phyloP scores from a whole-genome alignment of 1,284 basidiomycete species.

The Marasmius tenuissimus region DNA sequence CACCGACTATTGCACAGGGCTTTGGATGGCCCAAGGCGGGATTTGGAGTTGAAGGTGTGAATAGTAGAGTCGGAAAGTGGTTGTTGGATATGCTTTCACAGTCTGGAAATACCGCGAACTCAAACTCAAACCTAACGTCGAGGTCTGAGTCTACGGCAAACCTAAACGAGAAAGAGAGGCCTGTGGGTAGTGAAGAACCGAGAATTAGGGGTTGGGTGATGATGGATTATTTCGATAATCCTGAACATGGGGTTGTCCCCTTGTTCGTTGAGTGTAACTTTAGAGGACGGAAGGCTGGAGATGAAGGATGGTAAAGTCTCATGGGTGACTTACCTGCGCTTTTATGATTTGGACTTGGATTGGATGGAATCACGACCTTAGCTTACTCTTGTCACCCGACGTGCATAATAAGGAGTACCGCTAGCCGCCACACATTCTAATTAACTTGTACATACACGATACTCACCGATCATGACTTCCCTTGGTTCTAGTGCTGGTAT shows the following conservation, averaged over 20 bases:
- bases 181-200: conserved; percentile 24
- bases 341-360: too few relatives aligned
- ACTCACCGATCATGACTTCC: too few relatives aligned
- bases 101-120: not conserved
- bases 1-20: conserved; percentile 73
- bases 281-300: conserved; percentile 44
- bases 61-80: conserved; percentile 71
- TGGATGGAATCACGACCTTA: too few relatives aligned
- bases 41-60: conserved; percentile 81
- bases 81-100: conserved; percentile 51
- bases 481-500: too few relatives aligned
- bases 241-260: conserved; percentile 53
- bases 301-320: conserved; percentile 50
- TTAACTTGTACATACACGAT: too few relatives aligned
- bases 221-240: conserved; percentile 69
- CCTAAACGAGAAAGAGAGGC: conserved; percentile 20
- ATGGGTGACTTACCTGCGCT: too few relatives aligned
- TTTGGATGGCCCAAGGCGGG: conserved; percentile 76
- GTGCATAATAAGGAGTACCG: too few relatives aligned
- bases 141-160: conserved; percentile 3
- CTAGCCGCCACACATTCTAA: too few relatives aligned
- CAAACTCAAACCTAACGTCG: conserved; percentile 19
- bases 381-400: too few relatives aligned
- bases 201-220: conserved; percentile 69
- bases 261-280: conserved; percentile 80